phyloP scores from a whole-genome alignment of 2,329 filamentous ascomycete genomes.

The Colletotrichum tropicicola region DNA sequence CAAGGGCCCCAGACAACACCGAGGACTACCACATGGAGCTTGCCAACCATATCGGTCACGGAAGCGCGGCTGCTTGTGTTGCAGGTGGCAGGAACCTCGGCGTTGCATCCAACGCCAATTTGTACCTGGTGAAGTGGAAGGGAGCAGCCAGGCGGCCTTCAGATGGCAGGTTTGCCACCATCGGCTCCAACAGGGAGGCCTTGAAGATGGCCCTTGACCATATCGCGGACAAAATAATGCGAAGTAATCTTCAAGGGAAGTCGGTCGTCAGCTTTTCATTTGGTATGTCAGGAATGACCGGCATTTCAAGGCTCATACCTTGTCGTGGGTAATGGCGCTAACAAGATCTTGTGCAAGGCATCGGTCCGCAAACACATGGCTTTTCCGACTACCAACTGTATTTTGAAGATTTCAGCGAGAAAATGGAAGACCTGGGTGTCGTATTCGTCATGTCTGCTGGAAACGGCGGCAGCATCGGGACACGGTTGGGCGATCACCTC shows the following conservation, averaged over 20 bases:
- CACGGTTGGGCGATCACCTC: neutral
- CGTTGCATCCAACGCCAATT: slow-evolving; percentile 4
- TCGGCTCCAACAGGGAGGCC: neutral
- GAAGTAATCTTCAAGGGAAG: neutral
- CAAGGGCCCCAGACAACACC: neutral
- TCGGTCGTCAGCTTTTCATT: slow-evolving; percentile 2
- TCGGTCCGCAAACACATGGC: neutral
- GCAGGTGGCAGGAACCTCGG: neutral
- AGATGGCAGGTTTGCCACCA: neutral
- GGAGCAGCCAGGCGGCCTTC: neutral
- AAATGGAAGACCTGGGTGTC: neutral
- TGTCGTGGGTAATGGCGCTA: no score
- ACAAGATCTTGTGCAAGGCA: neutral
- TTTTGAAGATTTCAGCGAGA: neutral
- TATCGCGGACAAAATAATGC: neutral
- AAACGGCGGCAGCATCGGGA: neutral
- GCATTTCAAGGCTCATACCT: no score
- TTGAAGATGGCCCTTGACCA: neutral
- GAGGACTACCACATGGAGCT: neutral
- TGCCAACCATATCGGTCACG: neutral
- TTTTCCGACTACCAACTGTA: neutral
- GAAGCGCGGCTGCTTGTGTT: neutral
- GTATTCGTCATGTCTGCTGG: neutral
- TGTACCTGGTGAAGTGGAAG: slow-evolving; percentile 4
- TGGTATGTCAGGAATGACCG: no score